Conservation (phyloP, 768 basidiomycete species). For the Lactifluus hygrophoroides region DNA sequence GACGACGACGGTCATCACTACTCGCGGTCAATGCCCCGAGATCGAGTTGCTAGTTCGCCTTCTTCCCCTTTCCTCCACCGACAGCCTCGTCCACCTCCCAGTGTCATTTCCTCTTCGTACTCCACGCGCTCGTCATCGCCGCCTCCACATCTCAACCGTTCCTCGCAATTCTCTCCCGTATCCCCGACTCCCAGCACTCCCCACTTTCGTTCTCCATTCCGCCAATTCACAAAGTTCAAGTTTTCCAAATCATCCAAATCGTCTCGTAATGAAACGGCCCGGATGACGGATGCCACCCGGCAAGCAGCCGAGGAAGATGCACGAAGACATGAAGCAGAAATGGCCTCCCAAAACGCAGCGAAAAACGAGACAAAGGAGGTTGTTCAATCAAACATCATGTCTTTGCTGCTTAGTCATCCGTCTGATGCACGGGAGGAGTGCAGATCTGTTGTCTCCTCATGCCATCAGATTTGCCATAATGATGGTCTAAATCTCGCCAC, state of each 20-base stretch:
- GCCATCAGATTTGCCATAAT: conserved; percentile 46
- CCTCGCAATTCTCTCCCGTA: neutral
- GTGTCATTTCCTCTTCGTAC: neutral
- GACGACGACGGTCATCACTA: too few relatives aligned
- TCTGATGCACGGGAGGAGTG: conserved; percentile 23
- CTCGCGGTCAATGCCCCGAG: neutral
- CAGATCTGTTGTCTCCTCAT: conserved; percentile 45
- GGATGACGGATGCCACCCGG: neutral
- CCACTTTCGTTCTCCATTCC: conserved; percentile 3
- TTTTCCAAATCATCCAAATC: neutral
- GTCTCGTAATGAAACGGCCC: neutral
- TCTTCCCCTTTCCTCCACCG: neutral
- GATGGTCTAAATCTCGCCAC: conserved; percentile 42
- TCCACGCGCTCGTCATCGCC: neutral
- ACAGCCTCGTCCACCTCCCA: neutral
- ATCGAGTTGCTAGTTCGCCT: neutral
- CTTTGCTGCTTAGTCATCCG: conserved; percentile 33
- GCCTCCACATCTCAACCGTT: neutral
- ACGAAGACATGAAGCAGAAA: neutral
- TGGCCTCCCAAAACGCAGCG: neutral
- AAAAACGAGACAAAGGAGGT: neutral
- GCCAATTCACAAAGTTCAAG: neutral
- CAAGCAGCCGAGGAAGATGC: neutral
- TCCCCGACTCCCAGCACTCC: neutral
- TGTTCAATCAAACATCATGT: neutral